Evolutionary conservation across 371 early-diverging fungal genomes (phyloP), one percentile per base, ranked within the genome.

Genomic region (Apophysomyces ossiformis): DNA sequence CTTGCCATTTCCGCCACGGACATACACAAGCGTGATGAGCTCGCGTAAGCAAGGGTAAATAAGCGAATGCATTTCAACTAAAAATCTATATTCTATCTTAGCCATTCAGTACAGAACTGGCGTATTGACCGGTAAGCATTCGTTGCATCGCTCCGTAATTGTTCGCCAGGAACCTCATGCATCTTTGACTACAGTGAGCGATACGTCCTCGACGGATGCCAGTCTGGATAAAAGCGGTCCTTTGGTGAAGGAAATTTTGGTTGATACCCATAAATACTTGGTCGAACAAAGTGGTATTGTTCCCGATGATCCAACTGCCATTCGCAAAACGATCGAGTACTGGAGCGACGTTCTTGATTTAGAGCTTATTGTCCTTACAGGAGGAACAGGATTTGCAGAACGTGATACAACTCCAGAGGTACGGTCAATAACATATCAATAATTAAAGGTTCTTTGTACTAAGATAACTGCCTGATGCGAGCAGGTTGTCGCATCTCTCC

Each of bases 321-420:
- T 92, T 64, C 76, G 83, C 45, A 74, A 75, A 21, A 68, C 73
- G 0, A 72, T 91, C 46, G 72, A 73, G 16, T 47, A 72, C 16
- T 90, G 90, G 90, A 67, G 79, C 59, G 84, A 85, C 44, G 68
- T 64, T 12, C 58, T 72, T 5, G 65, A 70, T 11, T 62, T 88
- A 9, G 85, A 92, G 58, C 76, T 96, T 12, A 77, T 96, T n/a
- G 61, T 96, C 5, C 86, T 93, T 1, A 90, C 95, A 7, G 98
- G 98, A n/a, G 96, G 96, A n/a, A 97, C 96, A 3, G 98, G 98
- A 0, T 90, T 96, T 65, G 87, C 92, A 26, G 81, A 87, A 36
- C 78, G 94, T 56, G 98, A 97, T 65, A 88, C 87, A 13, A 96
- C 98, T 3, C 94, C 96, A 3, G 95, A 94, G 82, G 92, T 90